phyloP scores from a whole-genome alignment of 345 rosid species.

The Pelargonium nanum region DNA sequence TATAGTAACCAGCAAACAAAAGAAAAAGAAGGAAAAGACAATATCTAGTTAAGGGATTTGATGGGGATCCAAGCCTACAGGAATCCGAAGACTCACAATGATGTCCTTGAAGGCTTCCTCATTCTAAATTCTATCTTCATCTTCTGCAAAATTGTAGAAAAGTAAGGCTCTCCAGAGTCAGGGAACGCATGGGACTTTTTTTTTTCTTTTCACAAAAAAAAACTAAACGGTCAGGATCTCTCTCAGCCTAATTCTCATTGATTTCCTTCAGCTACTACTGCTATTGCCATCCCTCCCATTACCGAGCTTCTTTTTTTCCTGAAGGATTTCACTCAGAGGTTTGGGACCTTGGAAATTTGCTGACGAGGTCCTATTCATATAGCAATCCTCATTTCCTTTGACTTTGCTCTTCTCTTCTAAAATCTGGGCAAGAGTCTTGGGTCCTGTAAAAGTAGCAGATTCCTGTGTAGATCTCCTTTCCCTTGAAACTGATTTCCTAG shows the following conservation, averaged over 20 bases:
- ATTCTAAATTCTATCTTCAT: background rate
- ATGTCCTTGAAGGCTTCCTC: no score
- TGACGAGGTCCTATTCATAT: slow-evolving; percentile 2
- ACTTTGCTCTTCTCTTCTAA: slow-evolving; percentile 36
- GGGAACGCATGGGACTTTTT: no score
- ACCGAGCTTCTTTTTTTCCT: slow-evolving; percentile 22
- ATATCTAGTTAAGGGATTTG: no score
- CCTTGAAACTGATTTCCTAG: slow-evolving; percentile 19
- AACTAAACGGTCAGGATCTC: no score
- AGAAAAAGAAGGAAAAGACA: no score
- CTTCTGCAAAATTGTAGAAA: background rate
- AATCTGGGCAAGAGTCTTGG: slow-evolving; percentile 46
- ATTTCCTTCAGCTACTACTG: background rate
- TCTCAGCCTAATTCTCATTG: no score
- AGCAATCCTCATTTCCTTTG: slow-evolving; percentile 11
- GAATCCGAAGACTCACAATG: background rate
- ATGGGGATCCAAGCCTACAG: no score
- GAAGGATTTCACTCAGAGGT: slow-evolving; percentile 44
- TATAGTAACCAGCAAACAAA: no score
- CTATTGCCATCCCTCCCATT: no score
- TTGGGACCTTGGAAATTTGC: slow-evolving; percentile 43
- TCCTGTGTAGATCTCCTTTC: slow-evolving; percentile 17
- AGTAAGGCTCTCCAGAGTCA: no score
- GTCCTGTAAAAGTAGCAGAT: slow-evolving; percentile 31
- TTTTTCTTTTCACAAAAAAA: no score